Conservation (phyloP, 345 rosid genomes). For the Mallotus nudiflorus region DNA sequence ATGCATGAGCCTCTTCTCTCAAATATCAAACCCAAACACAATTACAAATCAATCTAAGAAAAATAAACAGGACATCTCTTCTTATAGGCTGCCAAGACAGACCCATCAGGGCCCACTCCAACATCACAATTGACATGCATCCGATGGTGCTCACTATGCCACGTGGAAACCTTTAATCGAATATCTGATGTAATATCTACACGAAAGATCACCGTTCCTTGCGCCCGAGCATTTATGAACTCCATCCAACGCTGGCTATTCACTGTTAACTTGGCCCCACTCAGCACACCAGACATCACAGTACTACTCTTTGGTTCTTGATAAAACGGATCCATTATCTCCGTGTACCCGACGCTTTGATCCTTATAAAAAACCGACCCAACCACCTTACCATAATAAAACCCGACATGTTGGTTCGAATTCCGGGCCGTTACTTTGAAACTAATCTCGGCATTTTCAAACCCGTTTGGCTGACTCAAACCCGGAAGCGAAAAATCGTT, state of each 20-base stretch:
- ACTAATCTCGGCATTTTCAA: conserved; percentile 48
- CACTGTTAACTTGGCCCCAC: conserved; percentile 58
- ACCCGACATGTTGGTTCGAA: conserved; percentile 62
- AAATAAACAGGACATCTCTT: conserved; percentile 78
- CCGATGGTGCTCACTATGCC: conserved; percentile 60
- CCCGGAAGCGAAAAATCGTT: conserved; percentile 51
- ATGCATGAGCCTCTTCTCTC: neutral
- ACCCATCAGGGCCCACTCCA: conserved; percentile 66
- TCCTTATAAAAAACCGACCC: conserved; percentile 64
- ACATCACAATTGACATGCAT: conserved; percentile 63
- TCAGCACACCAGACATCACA: conserved; percentile 35
- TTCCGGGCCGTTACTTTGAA: conserved; percentile 74
- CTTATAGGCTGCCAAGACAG: conserved; percentile 43
- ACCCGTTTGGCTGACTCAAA: conserved; percentile 45
- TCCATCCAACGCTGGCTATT: conserved; percentile 59
- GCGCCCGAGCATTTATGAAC: conserved; percentile 54
- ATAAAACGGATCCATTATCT: conserved; percentile 39
- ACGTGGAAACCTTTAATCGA: conserved; percentile 65
- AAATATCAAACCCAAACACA: neutral
- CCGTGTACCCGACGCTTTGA: conserved; percentile 56
- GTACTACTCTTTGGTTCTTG: conserved; percentile 81
- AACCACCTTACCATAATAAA: conserved; percentile 51
- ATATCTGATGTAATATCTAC: conserved; percentile 55
- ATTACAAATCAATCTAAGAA: no score
- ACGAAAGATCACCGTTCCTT: conserved; percentile 59